Conservation (phyloP, 148 eudicot genomes). For the Fagopyrum homotropicum region DNA sequence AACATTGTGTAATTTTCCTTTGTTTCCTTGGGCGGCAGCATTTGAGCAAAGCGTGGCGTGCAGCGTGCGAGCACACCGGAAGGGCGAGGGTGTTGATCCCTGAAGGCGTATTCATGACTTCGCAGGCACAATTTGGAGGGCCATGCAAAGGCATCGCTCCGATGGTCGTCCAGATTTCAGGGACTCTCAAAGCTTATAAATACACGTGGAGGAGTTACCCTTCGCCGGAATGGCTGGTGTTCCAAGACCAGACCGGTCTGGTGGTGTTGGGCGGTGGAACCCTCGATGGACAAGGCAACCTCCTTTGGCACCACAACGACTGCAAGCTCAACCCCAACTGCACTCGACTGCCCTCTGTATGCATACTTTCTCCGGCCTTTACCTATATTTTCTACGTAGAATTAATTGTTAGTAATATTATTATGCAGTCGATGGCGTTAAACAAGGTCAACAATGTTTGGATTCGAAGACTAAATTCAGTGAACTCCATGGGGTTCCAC, state of each 20-base stretch:
- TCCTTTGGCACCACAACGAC: constrained; percentile 33
- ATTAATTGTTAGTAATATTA: neutral
- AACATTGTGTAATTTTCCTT: too few species aligned
- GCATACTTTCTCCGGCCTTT: neutral
- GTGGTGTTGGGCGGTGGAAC: constrained; percentile 29
- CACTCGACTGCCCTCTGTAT: constrained; percentile 36
- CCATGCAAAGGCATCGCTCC: constrained; percentile 35
- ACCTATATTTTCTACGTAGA: neutral
- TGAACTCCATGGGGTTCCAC: constrained; percentile 72
- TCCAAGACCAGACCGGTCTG: constrained; percentile 24
- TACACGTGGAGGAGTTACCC: constrained; percentile 12
- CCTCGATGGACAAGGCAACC: constrained; percentile 29
- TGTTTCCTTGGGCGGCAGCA: too few species aligned
- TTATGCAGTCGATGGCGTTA: constrained; percentile 44
- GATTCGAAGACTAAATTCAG: constrained; percentile 28
- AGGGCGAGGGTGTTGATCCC: constrained; percentile 30
- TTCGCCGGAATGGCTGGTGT: constrained; percentile 24
- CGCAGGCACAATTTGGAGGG: constrained; percentile 26
- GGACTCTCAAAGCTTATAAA: constrained; percentile 28
- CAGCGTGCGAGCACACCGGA: constrained; percentile 30
- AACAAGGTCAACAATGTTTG: constrained; percentile 34
- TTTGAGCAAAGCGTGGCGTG: constrained; percentile 32
- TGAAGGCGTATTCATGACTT: constrained; percentile 23
- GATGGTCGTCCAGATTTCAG: constrained; percentile 21
- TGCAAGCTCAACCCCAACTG: constrained; percentile 29